Evolutionary conservation across 2,329 filamentous ascomycete genomes (phyloP).

Genomic region (Mycosphaerella sp.): DNA sequence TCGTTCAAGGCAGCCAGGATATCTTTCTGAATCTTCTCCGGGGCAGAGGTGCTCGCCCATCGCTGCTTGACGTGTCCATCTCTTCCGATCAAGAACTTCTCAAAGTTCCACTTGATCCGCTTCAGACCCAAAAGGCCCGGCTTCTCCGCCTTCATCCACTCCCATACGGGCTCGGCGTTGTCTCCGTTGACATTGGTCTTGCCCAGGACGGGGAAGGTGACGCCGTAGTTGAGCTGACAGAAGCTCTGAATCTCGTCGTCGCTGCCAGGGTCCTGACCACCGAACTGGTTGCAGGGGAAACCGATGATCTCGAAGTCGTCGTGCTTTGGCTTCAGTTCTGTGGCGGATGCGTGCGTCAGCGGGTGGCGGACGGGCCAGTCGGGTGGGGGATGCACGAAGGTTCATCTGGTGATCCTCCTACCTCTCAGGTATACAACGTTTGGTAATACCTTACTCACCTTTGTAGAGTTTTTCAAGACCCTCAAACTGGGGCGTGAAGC

Average conservation of each 20-base stretch:
- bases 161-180: slow-evolving; percentile 68
- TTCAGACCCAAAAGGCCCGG: slow-evolving; percentile 82
- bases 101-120: slow-evolving; percentile 98
- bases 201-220: slow-evolving; percentile 81
- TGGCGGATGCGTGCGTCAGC: not conserved
- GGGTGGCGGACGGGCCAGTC: not conserved
- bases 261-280: slow-evolving; percentile 74
- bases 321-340: slow-evolving; percentile 58
- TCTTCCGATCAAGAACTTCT: slow-evolving; percentile 87
- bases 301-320: slow-evolving; percentile 79
- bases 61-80: slow-evolving; percentile 80
- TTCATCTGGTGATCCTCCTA: not conserved
- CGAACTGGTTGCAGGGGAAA: slow-evolving; percentile 99
- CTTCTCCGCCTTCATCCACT: slow-evolving; percentile 66
- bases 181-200: slow-evolving; percentile 95
- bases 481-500: slow-evolving; percentile 93
- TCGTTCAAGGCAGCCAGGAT: slow-evolving; percentile 28
- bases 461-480: slow-evolving; percentile 90
- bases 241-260: slow-evolving; percentile 58
- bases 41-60: slow-evolving; percentile 85
- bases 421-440: no score
- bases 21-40: slow-evolving; percentile 66
- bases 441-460: slow-evolving; percentile 19
- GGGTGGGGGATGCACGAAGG: not conserved
- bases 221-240: slow-evolving; percentile 91